phyloP scores from a whole-genome alignment of 495 filamentous ascomycete genomes.

The Parathielavia hyrcaniae region DNA sequence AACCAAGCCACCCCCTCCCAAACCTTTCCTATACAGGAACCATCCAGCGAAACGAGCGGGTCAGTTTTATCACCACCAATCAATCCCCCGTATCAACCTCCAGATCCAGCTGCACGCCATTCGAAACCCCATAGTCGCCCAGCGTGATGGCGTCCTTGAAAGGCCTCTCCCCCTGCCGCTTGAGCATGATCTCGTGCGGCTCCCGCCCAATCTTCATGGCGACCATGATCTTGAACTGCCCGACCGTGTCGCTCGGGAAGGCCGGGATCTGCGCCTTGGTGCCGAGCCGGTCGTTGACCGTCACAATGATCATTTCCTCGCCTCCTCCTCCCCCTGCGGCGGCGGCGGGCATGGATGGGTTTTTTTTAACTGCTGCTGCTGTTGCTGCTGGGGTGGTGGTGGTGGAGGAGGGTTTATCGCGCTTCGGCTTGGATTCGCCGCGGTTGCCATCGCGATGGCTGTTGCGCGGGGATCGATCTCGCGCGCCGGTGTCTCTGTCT shows the following conservation, averaged over 20 bases:
- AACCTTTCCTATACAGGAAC: background rate
- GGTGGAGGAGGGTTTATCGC: slow-evolving; percentile 6
- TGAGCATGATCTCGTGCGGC: slow-evolving; percentile 83
- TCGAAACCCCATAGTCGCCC: slow-evolving; percentile 83
- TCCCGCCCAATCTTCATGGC: slow-evolving; percentile 79
- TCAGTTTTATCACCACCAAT: slow-evolving; percentile 15
- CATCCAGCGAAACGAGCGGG: background rate
- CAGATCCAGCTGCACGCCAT: slow-evolving; percentile 84
- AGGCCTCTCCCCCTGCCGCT: slow-evolving; percentile 82
- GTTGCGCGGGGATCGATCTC: slow-evolving; percentile 28
- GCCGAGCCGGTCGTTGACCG: slow-evolving; percentile 85
- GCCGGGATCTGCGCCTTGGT: slow-evolving; percentile 88
- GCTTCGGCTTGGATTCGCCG: slow-evolving; percentile 19
- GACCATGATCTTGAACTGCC: slow-evolving; percentile 83
- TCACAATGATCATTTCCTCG: slow-evolving; percentile 85
- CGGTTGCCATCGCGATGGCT: slow-evolving; percentile 9
- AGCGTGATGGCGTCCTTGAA: slow-evolving; percentile 85
- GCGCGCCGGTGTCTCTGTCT: no score
- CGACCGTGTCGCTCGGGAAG: slow-evolving; percentile 70
- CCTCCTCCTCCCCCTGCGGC: slow-evolving; percentile 14
- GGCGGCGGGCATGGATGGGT: no score
- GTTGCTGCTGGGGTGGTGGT: slow-evolving; percentile 23
- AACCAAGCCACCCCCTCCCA: background rate
- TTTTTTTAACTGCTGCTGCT: slow-evolving; percentile 17
- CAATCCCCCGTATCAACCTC: slow-evolving; percentile 75